phyloP scores from a whole-genome alignment of 768 basidiomycete species.

The Suillus discolor region DNA sequence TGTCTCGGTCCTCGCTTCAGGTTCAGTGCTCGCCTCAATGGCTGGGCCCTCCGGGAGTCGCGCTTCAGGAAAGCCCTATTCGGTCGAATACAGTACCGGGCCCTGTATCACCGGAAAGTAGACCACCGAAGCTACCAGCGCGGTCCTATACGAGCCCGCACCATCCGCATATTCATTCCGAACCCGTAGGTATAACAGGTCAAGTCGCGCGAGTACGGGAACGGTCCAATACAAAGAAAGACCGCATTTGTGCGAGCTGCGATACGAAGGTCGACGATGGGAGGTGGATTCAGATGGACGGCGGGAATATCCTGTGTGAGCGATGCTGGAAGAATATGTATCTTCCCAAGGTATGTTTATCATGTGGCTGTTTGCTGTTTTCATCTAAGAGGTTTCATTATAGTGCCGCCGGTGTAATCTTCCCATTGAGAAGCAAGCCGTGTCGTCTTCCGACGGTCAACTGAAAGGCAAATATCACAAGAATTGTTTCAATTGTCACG shows the following conservation, averaged over 20 bases:
- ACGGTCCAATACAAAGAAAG: constrained; percentile 32
- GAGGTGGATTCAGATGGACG: constrained; percentile 80
- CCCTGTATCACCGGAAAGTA: constrained; percentile 44
- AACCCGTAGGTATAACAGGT: constrained; percentile 25
- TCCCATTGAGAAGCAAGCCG: constrained; percentile 89
- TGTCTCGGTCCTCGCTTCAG: constrained; percentile 36
- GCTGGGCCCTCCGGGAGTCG: constrained; percentile 22
- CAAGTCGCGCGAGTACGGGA: constrained; percentile 34
- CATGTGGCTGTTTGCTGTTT: background rate
- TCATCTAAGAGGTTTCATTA: constrained; percentile 9
- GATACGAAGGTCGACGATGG: constrained; percentile 71
- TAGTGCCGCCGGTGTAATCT: constrained; percentile 87
- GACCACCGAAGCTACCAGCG: constrained; percentile 55
- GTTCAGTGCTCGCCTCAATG: constrained; percentile 34
- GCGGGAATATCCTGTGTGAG: constrained; percentile 81
- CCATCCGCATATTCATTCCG: constrained; percentile 36
- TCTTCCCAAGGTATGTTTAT: constrained; percentile 78
- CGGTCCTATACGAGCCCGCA: constrained; percentile 55
- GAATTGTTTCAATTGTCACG: constrained; percentile 87
- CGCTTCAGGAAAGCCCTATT: constrained; percentile 32
- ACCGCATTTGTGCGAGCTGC: constrained; percentile 68
- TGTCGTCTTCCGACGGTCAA: constrained; percentile 90
- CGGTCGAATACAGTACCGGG: constrained; percentile 58
- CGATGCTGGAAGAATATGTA: constrained; percentile 96
- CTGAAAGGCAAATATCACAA: constrained; percentile 95